Percentiles rank a stretch among this genome's conserved stretches.
These are phyloP conservation scores for Fusarium camptoceras DNA, from an alignment of 2,329 filamentous ascomycete genomes.

Conservation along the genomic window DNA sequence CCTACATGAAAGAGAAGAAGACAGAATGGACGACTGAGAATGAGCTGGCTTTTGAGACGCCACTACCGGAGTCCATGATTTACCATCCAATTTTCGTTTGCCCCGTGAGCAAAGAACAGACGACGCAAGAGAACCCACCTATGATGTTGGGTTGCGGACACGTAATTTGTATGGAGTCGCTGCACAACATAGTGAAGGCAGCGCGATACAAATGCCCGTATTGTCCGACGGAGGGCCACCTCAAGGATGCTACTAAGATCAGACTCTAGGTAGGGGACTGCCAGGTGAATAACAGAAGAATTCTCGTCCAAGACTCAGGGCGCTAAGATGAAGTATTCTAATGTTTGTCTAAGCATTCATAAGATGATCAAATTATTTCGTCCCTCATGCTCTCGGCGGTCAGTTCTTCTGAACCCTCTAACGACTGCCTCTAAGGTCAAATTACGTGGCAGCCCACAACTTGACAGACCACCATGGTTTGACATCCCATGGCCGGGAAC, in stretches of 20 bases:
- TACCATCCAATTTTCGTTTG: constrained; percentile 99
- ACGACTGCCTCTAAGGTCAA: not conserved
- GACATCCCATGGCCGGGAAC: not conserved
- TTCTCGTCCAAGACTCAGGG: not conserved
- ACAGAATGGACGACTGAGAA: constrained; percentile 95
- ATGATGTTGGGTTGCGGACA: constrained; percentile 98
- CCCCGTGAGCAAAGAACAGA: constrained; percentile 96
- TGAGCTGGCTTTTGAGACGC: constrained; percentile 84
- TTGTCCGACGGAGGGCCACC: constrained; percentile 85
- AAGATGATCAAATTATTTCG: not conserved
- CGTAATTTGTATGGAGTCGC: constrained; percentile 86
- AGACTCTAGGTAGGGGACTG: constrained; percentile 62
- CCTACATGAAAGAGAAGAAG: constrained; percentile 86
- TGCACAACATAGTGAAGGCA: constrained; percentile 83
- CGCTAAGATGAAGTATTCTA: not conserved
- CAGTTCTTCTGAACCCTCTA: not conserved
- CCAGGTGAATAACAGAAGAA: not conserved
- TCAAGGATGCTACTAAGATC: constrained; percentile 80
- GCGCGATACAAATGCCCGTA: constrained; percentile 94
- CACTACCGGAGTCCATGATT: constrained; percentile 69
- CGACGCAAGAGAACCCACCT: constrained; percentile 90
- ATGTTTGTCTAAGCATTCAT: not conserved
- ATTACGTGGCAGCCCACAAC: not conserved
- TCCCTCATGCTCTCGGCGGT: not conserved
- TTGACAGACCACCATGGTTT: not conserved